These are phyloP conservation scores for Fusarium ramigenum DNA, from an alignment of 2,329 filamentous ascomycete species.

Conservation along the genomic window DNA sequence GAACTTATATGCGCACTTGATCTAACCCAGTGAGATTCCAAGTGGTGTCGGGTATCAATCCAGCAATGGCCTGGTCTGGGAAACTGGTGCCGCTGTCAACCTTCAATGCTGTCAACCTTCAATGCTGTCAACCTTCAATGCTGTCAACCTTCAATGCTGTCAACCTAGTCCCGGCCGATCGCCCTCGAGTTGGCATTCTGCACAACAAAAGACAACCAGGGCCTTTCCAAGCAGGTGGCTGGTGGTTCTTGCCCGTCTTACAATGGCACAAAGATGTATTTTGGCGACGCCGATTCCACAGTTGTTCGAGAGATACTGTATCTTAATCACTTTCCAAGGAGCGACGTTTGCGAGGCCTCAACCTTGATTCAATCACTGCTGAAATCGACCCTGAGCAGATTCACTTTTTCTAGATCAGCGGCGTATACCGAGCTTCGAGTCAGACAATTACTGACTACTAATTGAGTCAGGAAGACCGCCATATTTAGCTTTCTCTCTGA, in stretches of 20 bases:
- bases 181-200: constrained; percentile 11
- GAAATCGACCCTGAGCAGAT: background rate
- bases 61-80: constrained; percentile 14
- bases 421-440: background rate
- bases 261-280: background rate
- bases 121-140: constrained; percentile 18
- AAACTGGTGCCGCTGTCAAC: constrained; percentile 21
- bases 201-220: constrained; percentile 2
- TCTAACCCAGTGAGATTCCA: constrained; percentile 4
- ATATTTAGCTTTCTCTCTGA: constrained; percentile 7
- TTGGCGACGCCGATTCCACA: constrained; percentile 14
- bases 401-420: background rate
- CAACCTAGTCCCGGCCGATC: constrained; percentile 25
- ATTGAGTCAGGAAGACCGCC: background rate
- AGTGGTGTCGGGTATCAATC: constrained; percentile 28
- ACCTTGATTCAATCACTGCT: background rate
- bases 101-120: constrained; percentile 14
- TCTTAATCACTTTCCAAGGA: constrained; percentile 4
- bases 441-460: background rate
- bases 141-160: constrained; percentile 9
- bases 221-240: background rate
- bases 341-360: background rate
- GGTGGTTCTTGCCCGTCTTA: background rate
- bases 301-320: background rate
- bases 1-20: background rate